phyloP scores from a whole-genome alignment of 371 early-diverging fungal species.

The Basidiobolus meristosporus region DNA sequence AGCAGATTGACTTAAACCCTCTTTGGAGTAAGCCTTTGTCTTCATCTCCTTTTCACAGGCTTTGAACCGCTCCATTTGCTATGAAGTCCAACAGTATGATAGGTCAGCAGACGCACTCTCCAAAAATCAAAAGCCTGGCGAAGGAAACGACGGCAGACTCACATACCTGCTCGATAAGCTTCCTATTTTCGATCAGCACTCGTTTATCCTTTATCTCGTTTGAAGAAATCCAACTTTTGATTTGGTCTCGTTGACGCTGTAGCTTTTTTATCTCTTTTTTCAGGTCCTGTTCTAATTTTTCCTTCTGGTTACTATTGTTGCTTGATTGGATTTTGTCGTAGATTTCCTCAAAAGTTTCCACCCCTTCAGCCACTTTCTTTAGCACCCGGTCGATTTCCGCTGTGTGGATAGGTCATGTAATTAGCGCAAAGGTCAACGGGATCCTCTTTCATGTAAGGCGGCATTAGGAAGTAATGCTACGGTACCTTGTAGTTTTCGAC shows the following conservation, averaged over 20 bases:
- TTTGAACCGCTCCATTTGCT: constrained; percentile 97
- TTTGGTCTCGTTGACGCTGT: constrained; percentile 87
- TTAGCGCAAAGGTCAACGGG: no score
- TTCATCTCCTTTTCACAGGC: constrained; percentile 94
- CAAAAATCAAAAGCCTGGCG: not conserved
- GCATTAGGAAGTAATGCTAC: no score
- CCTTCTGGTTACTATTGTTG: constrained; percentile 71
- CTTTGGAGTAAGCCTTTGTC: constrained; percentile 92
- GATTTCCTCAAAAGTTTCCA: constrained; percentile 80
- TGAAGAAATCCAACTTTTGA: constrained; percentile 83
- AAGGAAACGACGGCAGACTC: not conserved
- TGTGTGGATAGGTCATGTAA: constrained; percentile 2
- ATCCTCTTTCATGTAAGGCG: no score
- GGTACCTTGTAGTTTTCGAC: no score
- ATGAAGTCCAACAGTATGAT: no score
- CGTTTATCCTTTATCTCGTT: constrained; percentile 94
- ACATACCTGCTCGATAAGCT: constrained; percentile 68
- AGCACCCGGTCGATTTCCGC: constrained; percentile 86
- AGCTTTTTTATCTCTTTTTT: constrained; percentile 98
- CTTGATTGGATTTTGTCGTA: constrained; percentile 75
- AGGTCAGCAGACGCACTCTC: not conserved
- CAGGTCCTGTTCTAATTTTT: constrained; percentile 86
- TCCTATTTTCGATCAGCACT: constrained; percentile 67
- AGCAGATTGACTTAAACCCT: constrained; percentile 61
- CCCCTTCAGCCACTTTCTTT: constrained; percentile 90